Evolutionary conservation across 169 alveolate species (phyloP).

Genomic region (Plasmodium sp.): DNA sequence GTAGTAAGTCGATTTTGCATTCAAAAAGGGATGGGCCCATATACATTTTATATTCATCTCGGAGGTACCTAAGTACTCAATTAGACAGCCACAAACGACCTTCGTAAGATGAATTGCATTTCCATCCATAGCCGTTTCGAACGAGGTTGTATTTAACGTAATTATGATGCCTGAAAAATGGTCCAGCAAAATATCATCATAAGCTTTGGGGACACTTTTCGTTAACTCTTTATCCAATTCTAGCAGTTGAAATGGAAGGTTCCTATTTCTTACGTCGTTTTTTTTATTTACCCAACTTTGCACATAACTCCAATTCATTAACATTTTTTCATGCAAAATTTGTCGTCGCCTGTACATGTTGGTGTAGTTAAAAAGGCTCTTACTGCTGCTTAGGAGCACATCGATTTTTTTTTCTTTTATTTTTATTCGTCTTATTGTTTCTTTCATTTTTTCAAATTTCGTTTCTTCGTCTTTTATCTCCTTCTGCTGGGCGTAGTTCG

Average conservation of each 20-base stretch:
- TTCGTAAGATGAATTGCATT: constrained; percentile 67
- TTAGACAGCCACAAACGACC: constrained; percentile 84
- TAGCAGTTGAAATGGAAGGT: constrained; percentile 84
- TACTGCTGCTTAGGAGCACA: constrained; percentile 73
- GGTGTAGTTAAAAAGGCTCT: constrained; percentile 68
- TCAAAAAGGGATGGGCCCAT: constrained; percentile 85
- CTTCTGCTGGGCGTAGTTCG: constrained; percentile 11
- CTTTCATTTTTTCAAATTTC: constrained; percentile 30
- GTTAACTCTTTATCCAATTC: constrained; percentile 78
- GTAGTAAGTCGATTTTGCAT: constrained; percentile 81
- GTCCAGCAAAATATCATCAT: constrained; percentile 82
- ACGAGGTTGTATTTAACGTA: constrained; percentile 81
- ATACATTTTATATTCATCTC: constrained; percentile 83
- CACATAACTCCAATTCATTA: constrained; percentile 84
- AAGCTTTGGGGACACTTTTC: constrained; percentile 77
- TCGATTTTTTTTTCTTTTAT: constrained; percentile 76
- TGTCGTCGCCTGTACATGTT: constrained; percentile 83
- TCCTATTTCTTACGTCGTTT: constrained; percentile 78
- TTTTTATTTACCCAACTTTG: constrained; percentile 22
- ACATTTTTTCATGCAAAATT: constrained; percentile 80
- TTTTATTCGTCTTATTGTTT: constrained; percentile 39
- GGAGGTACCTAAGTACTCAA: constrained; percentile 82
- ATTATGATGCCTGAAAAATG: constrained; percentile 84
- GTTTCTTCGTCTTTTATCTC: constrained; percentile 41
- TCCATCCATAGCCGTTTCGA: constrained; percentile 36